Conservation (phyloP, 495 filamentous ascomycete species). For the Neurospora sp. region DNA sequence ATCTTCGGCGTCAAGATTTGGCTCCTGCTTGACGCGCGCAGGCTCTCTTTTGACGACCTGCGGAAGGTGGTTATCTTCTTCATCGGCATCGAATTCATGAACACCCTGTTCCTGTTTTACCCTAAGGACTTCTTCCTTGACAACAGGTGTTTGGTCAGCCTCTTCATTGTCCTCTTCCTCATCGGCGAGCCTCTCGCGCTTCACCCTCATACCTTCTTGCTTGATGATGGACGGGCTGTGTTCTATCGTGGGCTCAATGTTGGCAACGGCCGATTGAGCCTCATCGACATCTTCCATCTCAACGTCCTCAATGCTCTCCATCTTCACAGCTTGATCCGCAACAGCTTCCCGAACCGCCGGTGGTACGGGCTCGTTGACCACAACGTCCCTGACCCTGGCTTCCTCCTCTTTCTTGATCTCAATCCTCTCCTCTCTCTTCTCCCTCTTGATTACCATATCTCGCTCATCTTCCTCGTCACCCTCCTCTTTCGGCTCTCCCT, state of each 20-base stretch:
- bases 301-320: background rate
- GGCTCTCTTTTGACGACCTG: background rate
- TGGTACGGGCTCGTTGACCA: background rate
- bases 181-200: background rate
- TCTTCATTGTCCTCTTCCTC: background rate
- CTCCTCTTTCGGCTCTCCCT: conserved; percentile 9
- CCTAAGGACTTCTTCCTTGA: background rate
- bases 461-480: conserved; percentile 4
- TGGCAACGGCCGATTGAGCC: background rate
- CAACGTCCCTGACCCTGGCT: background rate
- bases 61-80: background rate
- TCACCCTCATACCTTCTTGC: background rate
- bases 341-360: background rate
- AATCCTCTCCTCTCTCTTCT: conserved; percentile 11
- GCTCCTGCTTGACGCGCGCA: background rate
- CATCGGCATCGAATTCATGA: background rate
- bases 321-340: background rate
- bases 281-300: background rate
- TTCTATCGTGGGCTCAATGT: background rate
- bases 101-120: background rate
- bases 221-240: background rate
- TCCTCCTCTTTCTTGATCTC: conserved; percentile 3
- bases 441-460: conserved; percentile 13
- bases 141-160: background rate
- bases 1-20: background rate